Evolutionary conservation across 2,329 filamentous ascomycete species (phyloP).

Genomic region (Teratosphaeriaceae sp.): DNA sequence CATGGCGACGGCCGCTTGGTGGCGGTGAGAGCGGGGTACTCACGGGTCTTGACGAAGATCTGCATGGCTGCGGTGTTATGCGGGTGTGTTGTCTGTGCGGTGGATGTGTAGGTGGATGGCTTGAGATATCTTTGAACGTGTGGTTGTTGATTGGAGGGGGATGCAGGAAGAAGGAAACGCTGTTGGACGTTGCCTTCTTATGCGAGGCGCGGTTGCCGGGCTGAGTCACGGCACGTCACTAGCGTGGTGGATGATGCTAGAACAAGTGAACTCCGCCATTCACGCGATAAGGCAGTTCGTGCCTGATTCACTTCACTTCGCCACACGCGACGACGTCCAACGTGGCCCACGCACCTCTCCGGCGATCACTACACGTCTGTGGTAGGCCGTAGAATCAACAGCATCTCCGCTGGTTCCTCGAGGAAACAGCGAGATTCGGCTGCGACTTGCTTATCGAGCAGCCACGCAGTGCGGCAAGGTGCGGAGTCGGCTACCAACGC

Average conservation of each 20-base stretch:
- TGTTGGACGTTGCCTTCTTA: too few species aligned
- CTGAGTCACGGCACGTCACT: too few species aligned
- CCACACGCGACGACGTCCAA: too few species aligned
- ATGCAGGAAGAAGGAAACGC: too few species aligned
- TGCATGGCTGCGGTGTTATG: conserved; percentile 56
- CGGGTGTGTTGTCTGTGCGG: conserved; percentile 8
- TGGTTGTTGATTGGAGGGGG: conserved; percentile 7
- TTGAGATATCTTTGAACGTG: conserved; percentile 10
- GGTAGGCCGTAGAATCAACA: not conserved
- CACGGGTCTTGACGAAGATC: conserved; percentile 97
- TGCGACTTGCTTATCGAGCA: not conserved
- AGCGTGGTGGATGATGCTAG: too few species aligned
- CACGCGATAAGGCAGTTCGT: too few species aligned
- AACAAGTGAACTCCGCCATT: too few species aligned
- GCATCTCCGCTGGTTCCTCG: not conserved
- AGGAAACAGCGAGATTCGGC: not conserved
- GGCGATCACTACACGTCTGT: not conserved
- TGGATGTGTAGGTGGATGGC: not conserved
- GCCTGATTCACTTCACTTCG: too few species aligned
- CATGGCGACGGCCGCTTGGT: conserved; percentile 9
- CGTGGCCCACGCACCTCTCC: too few species aligned
- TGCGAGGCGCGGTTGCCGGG: too few species aligned
- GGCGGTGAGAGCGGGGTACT: conserved; percentile 40
- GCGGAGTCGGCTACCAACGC: not conserved
- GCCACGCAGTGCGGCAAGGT: not conserved